These are phyloP conservation scores for Rhododendron simsii DNA, from an alignment of 148 eudicot genomes.

Conservation along the genomic window DNA sequence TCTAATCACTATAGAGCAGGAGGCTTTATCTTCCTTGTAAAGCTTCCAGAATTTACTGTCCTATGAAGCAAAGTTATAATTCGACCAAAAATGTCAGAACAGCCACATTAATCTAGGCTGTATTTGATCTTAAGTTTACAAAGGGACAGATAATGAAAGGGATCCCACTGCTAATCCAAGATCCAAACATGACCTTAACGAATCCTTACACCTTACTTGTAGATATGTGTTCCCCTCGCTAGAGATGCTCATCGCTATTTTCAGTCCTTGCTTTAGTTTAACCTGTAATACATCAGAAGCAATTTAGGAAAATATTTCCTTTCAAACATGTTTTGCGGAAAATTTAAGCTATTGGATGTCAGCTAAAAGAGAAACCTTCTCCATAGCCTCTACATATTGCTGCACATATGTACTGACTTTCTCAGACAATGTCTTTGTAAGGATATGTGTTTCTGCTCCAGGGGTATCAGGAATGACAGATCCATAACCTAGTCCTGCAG, in stretches of 20 bases:
- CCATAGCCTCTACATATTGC: slow-evolving; percentile 77
- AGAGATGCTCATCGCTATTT: slow-evolving; percentile 67
- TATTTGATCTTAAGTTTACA: background rate
- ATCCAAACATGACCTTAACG: background rate
- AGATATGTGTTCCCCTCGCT: slow-evolving; percentile 78
- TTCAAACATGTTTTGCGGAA: background rate
- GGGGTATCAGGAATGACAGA: slow-evolving; percentile 70
- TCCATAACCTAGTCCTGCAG: slow-evolving; percentile 47
- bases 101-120: background rate
- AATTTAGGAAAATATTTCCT: background rate
- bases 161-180: background rate
- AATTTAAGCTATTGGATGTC: background rate
- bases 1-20: slow-evolving; percentile 69
- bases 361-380: slow-evolving; percentile 44
- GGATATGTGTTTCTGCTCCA: slow-evolving; percentile 54
- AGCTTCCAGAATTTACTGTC: slow-evolving; percentile 86
- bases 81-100: background rate
- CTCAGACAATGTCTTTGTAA: slow-evolving; percentile 43
- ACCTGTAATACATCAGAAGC: slow-evolving; percentile 32
- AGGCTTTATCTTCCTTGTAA: slow-evolving; percentile 57
- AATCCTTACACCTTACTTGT: slow-evolving; percentile 42
- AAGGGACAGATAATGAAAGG: background rate
- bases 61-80: slow-evolving; percentile 7
- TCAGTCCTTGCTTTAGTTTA: slow-evolving; percentile 77
- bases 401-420: slow-evolving; percentile 60